These are phyloP conservation scores for Phaeotremella skinneri DNA, from an alignment of 768 basidiomycete species.

Conservation along the genomic window DNA sequence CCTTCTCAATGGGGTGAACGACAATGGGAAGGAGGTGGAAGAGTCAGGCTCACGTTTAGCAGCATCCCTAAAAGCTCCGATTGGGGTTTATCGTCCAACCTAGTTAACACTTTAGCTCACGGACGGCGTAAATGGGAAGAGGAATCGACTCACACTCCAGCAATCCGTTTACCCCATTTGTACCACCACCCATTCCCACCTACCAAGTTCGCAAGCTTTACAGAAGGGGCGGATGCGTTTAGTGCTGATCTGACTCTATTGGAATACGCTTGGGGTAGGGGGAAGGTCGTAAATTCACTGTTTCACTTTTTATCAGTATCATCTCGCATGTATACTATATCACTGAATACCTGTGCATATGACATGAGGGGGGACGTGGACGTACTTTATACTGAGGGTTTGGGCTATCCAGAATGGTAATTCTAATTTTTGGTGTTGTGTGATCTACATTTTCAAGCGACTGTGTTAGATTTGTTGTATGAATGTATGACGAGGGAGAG, in stretches of 20 bases:
- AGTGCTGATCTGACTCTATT: conserved; percentile 77
- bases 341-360: too few relatives aligned
- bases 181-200: conserved; percentile 90
- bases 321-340: too few relatives aligned
- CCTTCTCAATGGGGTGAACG: too few relatives aligned
- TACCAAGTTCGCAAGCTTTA: conserved; percentile 75
- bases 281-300: conserved; percentile 86
- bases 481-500: neutral
- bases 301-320: too few relatives aligned
- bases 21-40: neutral
- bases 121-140: neutral
- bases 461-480: neutral
- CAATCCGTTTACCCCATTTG: conserved; percentile 80
- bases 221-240: conserved; percentile 81
- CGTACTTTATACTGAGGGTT: conserved; percentile 75
- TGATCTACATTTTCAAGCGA: conserved; percentile 59
- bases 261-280: conserved; percentile 74
- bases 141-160: conserved; percentile 65
- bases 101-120: conserved; percentile 45
- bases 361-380: too few relatives aligned
- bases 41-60: conserved; percentile 57
- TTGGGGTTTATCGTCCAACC: conserved; percentile 72
- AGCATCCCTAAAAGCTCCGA: conserved; percentile 70
- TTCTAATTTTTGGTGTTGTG: conserved; percentile 69
- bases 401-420: conserved; percentile 90